phyloP scores from a whole-genome alignment of 257 asterid genomes.

The Haberlea rhodopensis region DNA sequence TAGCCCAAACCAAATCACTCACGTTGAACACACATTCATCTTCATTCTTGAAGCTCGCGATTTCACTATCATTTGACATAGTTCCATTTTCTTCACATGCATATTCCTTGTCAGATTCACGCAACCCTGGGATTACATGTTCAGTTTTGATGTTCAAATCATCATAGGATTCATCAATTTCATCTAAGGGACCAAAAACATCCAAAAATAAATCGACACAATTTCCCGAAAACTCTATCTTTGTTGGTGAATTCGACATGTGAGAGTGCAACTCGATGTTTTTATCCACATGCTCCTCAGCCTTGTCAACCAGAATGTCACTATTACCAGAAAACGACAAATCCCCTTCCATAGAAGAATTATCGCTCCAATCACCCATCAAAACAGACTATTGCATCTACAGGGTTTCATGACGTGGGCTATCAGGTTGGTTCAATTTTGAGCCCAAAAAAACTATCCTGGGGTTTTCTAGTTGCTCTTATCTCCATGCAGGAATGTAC shows the following conservation, averaged over 20 bases:
- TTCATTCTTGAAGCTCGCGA: slow-evolving; percentile 20
- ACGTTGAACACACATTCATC: slow-evolving; percentile 34
- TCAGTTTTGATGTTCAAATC: slow-evolving; percentile 18
- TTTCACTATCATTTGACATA: slow-evolving; percentile 18
- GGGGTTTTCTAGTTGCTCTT: slow-evolving; percentile 36
- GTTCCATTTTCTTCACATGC: slow-evolving; percentile 23
- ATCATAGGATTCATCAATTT: slow-evolving; percentile 24
- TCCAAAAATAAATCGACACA: slow-evolving; percentile 61
- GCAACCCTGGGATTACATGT: slow-evolving; percentile 13
- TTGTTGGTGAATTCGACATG: slow-evolving; percentile 35
- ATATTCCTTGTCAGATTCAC: slow-evolving; percentile 22
- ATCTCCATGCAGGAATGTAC: slow-evolving; percentile 39
- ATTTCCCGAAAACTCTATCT: slow-evolving; percentile 44
- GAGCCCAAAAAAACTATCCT: slow-evolving; percentile 32
- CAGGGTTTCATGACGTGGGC: slow-evolving; percentile 30
- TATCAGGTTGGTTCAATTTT: slow-evolving; percentile 22
- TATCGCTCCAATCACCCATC: slow-evolving; percentile 33
- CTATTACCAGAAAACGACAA: slow-evolving; percentile 20
- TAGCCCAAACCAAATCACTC: slow-evolving; percentile 79
- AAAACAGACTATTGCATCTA: slow-evolving; percentile 27
- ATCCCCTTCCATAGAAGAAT: slow-evolving; percentile 26
- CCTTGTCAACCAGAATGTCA: slow-evolving; percentile 21
- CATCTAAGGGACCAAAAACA: slow-evolving; percentile 63
- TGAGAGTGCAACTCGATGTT: slow-evolving; percentile 28
- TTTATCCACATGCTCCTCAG: slow-evolving; percentile 25